Conservation (phyloP, 108 stramenopile genomes). For the Aurantiochytrium sp. region DNA sequence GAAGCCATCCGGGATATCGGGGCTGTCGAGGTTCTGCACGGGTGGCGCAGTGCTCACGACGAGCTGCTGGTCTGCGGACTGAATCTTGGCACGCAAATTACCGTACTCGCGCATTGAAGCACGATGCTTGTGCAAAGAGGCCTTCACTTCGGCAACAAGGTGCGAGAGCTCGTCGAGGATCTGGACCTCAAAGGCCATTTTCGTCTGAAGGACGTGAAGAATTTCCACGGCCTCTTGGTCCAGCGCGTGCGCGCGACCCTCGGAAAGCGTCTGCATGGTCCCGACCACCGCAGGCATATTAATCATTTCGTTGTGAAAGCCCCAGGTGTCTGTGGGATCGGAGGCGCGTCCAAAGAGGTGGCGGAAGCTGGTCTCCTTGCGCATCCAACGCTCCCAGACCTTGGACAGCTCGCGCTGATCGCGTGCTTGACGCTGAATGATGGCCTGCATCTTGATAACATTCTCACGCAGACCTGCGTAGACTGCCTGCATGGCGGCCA, state of each 20-base stretch:
- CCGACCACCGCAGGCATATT: neutral
- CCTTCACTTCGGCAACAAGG: neutral
- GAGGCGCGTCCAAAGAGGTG: neutral
- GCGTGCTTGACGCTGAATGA: neutral
- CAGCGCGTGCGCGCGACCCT: neutral
- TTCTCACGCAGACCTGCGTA: neutral
- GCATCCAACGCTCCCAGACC: neutral
- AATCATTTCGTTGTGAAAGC: neutral
- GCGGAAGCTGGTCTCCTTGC: neutral
- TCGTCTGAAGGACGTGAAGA: neutral
- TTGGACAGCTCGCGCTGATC: neutral
- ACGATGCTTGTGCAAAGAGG: neutral
- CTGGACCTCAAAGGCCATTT: neutral
- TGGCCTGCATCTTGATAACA: neutral
- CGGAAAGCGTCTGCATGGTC: neutral
- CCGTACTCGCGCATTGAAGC: neutral
- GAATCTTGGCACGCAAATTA: neutral
- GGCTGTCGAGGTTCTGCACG: too few relatives aligned
- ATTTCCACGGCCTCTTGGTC: neutral
- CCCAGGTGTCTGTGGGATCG: neutral
- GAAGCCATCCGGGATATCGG: neutral
- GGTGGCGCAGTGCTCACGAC: neutral
- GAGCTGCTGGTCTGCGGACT: neutral
- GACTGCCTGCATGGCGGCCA: neutral
- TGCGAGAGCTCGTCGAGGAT: neutral